These are phyloP conservation scores for Ophidiomyces ophidiicola DNA, from an alignment of 2,329 filamentous ascomycete genomes.

Conservation along the genomic window DNA sequence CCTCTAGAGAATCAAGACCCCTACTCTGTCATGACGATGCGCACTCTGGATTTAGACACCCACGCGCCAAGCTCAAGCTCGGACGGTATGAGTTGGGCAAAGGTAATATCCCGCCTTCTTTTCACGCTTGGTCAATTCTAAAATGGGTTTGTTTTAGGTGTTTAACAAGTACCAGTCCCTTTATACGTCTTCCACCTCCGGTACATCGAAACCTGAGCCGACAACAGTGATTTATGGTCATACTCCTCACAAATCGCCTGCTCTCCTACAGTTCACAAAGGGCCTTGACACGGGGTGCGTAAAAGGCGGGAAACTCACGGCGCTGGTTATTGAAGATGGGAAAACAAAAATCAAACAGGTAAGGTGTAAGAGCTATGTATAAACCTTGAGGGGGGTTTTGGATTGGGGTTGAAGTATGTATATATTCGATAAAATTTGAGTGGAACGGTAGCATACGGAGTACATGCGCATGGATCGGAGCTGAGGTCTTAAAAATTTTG, in stretches of 20 bases:
- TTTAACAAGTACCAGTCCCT: conserved; percentile 40
- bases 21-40: conserved; percentile 83
- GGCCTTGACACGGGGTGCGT: conserved; percentile 80
- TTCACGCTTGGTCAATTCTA: conserved; percentile 1
- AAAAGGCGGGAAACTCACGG: conserved; percentile 61
- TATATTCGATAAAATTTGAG: too few relatives aligned
- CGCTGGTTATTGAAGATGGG: conserved; percentile 57
- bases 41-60: conserved; percentile 55
- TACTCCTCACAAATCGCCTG: conserved; percentile 61
- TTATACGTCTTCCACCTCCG: background rate
- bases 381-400: background rate
- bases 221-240: conserved; percentile 78
- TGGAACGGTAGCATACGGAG: too few relatives aligned
- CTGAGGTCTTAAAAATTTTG: too few relatives aligned
- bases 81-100: conserved; percentile 54
- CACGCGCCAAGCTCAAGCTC: conserved; percentile 43
- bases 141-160: conserved; percentile 24
- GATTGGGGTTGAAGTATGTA: background rate
- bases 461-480: too few relatives aligned
- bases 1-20: conserved; percentile 60
- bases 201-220: conserved; percentile 23
- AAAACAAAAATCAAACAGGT: conserved; percentile 33
- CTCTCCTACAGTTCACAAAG: conserved; percentile 57
- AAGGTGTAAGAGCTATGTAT: conserved; percentile 24
- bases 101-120: conserved; percentile 27